Percentiles rank a stretch among this genome's conserved stretches.
Evolutionary conservation across 2,329 filamentous ascomycete genomes (phyloP).

Genomic region (Blastomyces percursus): DNA sequence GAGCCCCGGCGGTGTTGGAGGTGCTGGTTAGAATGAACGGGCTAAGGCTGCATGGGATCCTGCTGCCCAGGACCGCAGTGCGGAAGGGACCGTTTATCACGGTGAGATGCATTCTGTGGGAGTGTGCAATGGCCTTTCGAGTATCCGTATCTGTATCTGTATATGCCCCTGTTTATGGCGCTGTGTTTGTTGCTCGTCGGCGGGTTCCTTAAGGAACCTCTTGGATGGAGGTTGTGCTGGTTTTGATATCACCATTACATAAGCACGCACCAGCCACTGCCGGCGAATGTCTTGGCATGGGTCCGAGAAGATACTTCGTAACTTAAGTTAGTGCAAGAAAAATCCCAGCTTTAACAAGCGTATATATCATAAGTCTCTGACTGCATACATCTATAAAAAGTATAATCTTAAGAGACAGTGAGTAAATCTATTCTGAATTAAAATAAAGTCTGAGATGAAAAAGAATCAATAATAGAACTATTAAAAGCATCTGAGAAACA

Average conservation of each 20-base stretch:
- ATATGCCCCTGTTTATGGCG: background rate
- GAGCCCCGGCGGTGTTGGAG: background rate
- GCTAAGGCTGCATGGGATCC: slow-evolving; percentile 16
- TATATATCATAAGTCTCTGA: no score
- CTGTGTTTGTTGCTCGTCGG: background rate
- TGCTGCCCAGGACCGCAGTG: slow-evolving; percentile 22
- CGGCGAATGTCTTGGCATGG: background rate
- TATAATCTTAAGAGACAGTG: no score
- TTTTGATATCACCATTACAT: background rate
- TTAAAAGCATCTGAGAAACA: no score
- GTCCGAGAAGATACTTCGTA: no score
- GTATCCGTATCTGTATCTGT: background rate
- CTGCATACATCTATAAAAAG: no score
- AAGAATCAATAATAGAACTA: no score
- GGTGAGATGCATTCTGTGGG: slow-evolving; percentile 19
- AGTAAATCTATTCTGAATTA: no score
- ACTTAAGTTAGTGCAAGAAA: no score
- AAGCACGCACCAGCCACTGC: background rate
- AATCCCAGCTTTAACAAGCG: no score
- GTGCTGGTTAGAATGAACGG: slow-evolving; percentile 16
- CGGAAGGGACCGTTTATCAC: slow-evolving; percentile 25
- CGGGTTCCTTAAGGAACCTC: background rate
- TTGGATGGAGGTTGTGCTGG: background rate
- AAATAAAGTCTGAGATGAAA: no score
- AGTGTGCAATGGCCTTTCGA: background rate